Conservation (phyloP, 2,329 filamentous ascomycete genomes). For the Fusarium goolgardi region DNA sequence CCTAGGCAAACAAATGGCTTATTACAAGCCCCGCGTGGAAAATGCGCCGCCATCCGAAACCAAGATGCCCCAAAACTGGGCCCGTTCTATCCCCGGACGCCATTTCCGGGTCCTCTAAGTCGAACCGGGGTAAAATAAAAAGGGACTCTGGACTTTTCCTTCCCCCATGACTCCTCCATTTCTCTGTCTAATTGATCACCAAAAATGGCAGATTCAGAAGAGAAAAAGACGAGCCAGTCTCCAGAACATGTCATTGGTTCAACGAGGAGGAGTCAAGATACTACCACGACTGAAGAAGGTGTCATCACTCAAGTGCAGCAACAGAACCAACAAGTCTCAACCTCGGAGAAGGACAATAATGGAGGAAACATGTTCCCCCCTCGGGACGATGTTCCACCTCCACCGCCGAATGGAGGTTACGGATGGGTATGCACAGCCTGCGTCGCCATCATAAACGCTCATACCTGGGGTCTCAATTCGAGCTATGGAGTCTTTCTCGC, state of each 20-base stretch:
- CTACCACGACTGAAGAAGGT: slow-evolving; percentile 39
- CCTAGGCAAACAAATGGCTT: slow-evolving; percentile 7
- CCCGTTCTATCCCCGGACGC: slow-evolving; percentile 39
- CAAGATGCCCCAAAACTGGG: slow-evolving; percentile 17
- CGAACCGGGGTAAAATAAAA: slow-evolving; percentile 32
- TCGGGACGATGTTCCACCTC: slow-evolving; percentile 39
- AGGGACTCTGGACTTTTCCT: slow-evolving; percentile 12
- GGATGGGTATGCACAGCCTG: slow-evolving; percentile 58
- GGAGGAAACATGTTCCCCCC: slow-evolving; percentile 20
- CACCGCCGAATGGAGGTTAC: slow-evolving; percentile 70
- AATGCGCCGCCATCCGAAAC: slow-evolving; percentile 39
- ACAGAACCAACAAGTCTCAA: slow-evolving; percentile 15
- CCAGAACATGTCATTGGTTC: slow-evolving; percentile 23
- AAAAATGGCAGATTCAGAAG: slow-evolving; percentile 31
- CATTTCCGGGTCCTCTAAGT: slow-evolving; percentile 37
- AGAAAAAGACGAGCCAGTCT: slow-evolving; percentile 31
- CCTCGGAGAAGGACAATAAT: slow-evolving; percentile 22
- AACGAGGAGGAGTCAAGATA: slow-evolving; percentile 29
- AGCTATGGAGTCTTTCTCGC: slow-evolving; percentile 65
- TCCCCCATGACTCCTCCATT: slow-evolving; percentile 22
- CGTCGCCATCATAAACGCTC: slow-evolving; percentile 68
- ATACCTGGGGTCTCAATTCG: slow-evolving; percentile 79
- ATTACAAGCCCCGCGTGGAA: slow-evolving; percentile 12
- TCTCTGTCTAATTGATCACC: slow-evolving; percentile 6
- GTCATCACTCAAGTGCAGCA: slow-evolving; percentile 31